Evolutionary conservation across 441 rosid genomes (phyloP).

Genomic region (Euphorbia schlechtendalii): DNA sequence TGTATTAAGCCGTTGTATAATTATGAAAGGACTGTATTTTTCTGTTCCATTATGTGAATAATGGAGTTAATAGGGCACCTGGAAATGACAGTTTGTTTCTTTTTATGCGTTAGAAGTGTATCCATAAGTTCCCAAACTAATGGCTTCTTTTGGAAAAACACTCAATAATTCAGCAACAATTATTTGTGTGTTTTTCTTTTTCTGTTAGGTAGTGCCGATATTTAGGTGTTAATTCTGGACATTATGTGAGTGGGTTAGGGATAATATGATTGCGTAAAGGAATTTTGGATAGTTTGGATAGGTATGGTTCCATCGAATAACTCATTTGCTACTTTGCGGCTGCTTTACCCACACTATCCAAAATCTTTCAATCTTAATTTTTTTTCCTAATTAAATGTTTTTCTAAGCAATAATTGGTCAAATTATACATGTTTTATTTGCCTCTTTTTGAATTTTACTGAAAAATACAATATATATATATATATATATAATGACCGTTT

Average conservation of each 20-base stretch:
- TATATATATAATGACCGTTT: too few relatives aligned
- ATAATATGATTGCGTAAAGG: not conserved
- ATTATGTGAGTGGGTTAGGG: not conserved
- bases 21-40: too few relatives aligned
- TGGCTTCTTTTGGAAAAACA: constrained; percentile 37
- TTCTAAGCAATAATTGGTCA: constrained; percentile 23
- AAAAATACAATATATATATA: too few relatives aligned
- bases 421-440: not conserved
- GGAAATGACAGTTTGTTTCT: constrained; percentile 16
- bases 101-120: constrained; percentile 15
- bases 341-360: too few relatives aligned
- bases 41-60: not conserved
- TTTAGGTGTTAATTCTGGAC: not conserved
- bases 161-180: constrained; percentile 17
- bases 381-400: too few relatives aligned
- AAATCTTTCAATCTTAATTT: too few relatives aligned
- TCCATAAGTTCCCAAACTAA: constrained; percentile 24
- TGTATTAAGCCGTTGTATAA: too few relatives aligned
- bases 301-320: not conserved
- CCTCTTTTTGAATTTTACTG: not conserved
- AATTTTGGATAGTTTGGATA: constrained; percentile 3
- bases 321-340: constrained; percentile 2
- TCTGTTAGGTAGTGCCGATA: too few relatives aligned
- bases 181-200: not conserved
- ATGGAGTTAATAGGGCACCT: constrained; percentile 8